Base-by-base conservation (phyloP, 495 filamentous ascomycete species). In the Talaromyces nanjingensis region DNA sequence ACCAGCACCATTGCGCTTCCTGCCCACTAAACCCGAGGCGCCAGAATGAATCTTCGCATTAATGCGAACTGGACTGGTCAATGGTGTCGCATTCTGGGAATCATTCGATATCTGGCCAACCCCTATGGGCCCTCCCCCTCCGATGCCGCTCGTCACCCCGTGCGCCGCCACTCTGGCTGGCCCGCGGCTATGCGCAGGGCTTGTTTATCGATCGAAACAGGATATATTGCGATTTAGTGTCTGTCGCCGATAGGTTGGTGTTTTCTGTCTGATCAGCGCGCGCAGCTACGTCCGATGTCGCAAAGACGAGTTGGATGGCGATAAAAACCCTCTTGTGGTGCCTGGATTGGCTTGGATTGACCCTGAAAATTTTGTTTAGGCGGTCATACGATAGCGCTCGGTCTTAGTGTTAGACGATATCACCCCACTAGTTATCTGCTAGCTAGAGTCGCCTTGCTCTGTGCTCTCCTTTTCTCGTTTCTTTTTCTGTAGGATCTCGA, bases 1-100 rank as follows among this genome's bases (percentile, higher is more conserved):
- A 58, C 75, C 71, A 53, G 71, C 73, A 59, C 73, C 67, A 70
- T 76, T 81, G 64, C 81, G 75, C 71, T 82, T 83, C 70, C 72
- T 77, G 66, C 67, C 69, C 65, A 76, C 76, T 64, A 72, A 63
- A 14, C 69, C 73, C 57, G 66, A 57, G 64, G 71, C 68, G 64
- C 69, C 70, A 60, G 77, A 70, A 16, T 39, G 55, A 22, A 34
- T 45, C 33, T 14, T 45, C 53, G 49, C n/a, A 20, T 47, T 20
- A 11, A 39, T 18, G 5, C 62, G 62, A 9, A 14, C 49, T 0
- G 62, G 62, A 49, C 62, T 64, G 29, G 55, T 64, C 24, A 58
- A 29, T 24, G 53, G 62, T 8, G 62, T 57, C 52, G 62, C 34
- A 59, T 64, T 57, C 27, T 64, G 62, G 14, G 52, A 57, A 4